A percentile compares a stretch with the other conserved stretches of the same genome.
These are phyloP conservation scores for Penicillium chermesinum DNA, from an alignment of 495 filamentous ascomycete genomes.

Conservation along the genomic window DNA sequence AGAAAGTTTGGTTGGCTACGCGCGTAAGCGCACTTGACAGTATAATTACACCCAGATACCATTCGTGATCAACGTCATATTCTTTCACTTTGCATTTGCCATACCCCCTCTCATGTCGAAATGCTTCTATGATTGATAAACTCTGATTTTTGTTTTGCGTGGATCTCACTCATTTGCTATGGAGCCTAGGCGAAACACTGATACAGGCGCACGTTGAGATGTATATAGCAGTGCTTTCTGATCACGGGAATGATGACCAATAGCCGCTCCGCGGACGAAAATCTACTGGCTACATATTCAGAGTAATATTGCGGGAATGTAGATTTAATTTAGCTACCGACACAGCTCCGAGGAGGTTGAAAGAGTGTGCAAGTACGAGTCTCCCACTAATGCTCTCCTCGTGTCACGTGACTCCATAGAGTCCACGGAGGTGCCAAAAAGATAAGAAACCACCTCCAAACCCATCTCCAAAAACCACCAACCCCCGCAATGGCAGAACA, in stretches of 20 bases:
- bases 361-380: too few relatives aligned
- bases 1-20: slow-evolving; percentile 46
- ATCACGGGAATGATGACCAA: slow-evolving; percentile 11
- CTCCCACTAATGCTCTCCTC: not conserved
- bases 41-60: not conserved
- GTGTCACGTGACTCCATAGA: too few relatives aligned
- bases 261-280: slow-evolving; percentile 5
- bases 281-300: slow-evolving; percentile 15
- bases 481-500: slow-evolving; percentile 15
- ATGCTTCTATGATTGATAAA: slow-evolving; percentile 29
- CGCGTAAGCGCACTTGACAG: slow-evolving; percentile 11
- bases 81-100: not conserved
- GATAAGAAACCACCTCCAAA: not conserved
- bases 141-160: slow-evolving; percentile 7
- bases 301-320: not conserved
- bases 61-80: not conserved
- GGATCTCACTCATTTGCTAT: slow-evolving; percentile 3
- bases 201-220: slow-evolving; percentile 12
- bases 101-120: slow-evolving; percentile 22
- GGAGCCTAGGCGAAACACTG: slow-evolving; percentile 11
- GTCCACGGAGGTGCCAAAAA: not conserved
- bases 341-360: too few relatives aligned
- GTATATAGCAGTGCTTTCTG: slow-evolving; percentile 19
- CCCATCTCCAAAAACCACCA: slow-evolving; percentile 6
- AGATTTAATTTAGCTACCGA: not conserved